These are phyloP conservation scores for Aureobasidium sp. DNA, from an alignment of 2,329 filamentous ascomycete species.

Conservation along the genomic window DNA sequence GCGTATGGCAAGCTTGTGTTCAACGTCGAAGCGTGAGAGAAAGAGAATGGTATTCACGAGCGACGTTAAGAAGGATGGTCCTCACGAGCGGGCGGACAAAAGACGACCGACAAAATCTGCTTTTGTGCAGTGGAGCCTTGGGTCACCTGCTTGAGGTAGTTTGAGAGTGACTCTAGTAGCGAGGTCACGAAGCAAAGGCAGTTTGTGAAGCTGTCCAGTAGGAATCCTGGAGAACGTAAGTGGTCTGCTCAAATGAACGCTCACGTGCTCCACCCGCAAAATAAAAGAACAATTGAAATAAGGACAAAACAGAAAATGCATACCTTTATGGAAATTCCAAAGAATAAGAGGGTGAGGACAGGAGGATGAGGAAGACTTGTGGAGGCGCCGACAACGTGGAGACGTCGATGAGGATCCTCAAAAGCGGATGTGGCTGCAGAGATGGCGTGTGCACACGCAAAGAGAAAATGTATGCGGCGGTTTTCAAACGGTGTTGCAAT, in stretches of 20 bases:
- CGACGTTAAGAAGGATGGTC: neutral
- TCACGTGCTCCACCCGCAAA: constrained; percentile 7
- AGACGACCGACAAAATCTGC: neutral
- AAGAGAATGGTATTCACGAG: constrained; percentile 9
- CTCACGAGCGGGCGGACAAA: neutral
- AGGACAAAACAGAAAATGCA: neutral
- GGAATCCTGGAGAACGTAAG: constrained; percentile 12
- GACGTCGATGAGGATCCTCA: constrained; percentile 50
- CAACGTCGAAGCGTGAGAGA: constrained; percentile 14
- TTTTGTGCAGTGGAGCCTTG: constrained; percentile 1
- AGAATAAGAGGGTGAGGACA: constrained; percentile 1
- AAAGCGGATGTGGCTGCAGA: constrained; percentile 67
- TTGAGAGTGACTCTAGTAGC: constrained; percentile 12
- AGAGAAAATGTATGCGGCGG: constrained; percentile 9
- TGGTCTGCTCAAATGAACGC: constrained; percentile 2
- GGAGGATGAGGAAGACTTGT: neutral
- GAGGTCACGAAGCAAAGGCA: constrained; percentile 9
- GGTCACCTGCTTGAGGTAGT: constrained; percentile 11
- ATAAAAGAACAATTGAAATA: neutral
- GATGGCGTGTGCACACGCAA: constrained; percentile 53
- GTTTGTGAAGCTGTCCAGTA: constrained; percentile 13
- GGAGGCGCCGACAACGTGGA: constrained; percentile 12
- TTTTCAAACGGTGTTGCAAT: constrained; percentile 13
- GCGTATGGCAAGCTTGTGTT: constrained; percentile 1
- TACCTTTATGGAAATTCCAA: constrained; percentile 2